phyloP scores from a whole-genome alignment of 2,329 filamentous ascomycete genomes.

The Aureobasidium sp. region DNA sequence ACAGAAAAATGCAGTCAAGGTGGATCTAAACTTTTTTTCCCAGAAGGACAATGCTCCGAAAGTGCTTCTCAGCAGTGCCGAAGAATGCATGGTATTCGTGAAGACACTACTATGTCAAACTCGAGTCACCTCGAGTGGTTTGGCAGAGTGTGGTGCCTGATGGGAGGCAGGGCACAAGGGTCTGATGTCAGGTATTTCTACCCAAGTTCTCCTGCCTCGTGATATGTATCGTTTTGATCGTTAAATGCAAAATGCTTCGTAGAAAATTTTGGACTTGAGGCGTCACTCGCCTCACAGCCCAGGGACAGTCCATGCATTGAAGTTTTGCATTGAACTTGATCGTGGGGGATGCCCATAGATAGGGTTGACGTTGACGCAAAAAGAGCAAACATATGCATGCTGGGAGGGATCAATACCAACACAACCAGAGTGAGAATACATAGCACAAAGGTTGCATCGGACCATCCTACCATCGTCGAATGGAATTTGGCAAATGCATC shows the following conservation, averaged over 20 bases:
- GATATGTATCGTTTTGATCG: neutral
- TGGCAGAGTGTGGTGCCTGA: neutral
- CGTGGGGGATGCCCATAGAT: neutral
- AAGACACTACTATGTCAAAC: neutral
- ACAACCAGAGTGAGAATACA: conserved; percentile 53
- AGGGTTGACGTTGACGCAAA: conserved; percentile 27
- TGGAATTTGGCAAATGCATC: conserved; percentile 49
- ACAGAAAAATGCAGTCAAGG: neutral
- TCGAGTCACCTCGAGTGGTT: neutral
- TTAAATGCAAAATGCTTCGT: neutral
- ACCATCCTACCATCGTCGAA: conserved; percentile 51
- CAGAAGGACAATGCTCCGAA: neutral
- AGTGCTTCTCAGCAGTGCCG: neutral
- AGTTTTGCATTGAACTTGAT: conserved; percentile 6
- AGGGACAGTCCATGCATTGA: conserved; percentile 1
- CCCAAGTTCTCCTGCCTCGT: conserved; percentile 14
- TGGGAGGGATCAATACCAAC: conserved; percentile 43
- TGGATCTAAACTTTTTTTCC: neutral
- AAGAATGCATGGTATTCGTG: neutral
- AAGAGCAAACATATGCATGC: conserved; percentile 43
- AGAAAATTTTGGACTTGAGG: neutral
- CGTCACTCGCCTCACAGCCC: conserved; percentile 3
- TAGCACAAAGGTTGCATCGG: conserved; percentile 56
- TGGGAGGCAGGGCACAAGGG: too few relatives aligned
- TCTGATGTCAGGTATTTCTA: neutral